Evolutionary conservation across 164 flowering plant species (phyloP), one percentile per base, ranked within the genome.

Genomic region (Vitis rupestris): DNA sequence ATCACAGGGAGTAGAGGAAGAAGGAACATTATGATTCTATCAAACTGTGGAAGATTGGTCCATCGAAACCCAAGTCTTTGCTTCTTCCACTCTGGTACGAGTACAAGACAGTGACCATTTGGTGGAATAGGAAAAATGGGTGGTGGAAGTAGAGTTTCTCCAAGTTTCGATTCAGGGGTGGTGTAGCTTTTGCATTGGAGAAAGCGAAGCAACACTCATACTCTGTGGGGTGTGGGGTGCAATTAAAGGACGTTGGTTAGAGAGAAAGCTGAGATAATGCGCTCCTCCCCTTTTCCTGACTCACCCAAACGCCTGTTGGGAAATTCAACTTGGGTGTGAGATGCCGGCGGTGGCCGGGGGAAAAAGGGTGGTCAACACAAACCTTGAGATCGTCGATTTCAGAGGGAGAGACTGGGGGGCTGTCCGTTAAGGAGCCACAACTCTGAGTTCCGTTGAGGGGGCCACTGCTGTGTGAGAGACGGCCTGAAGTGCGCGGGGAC

Each of bases 391-490:
- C 98, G 68, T 95, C 98, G 48, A 86, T 77, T 68, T 90, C 96
- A 11, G 91, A 88, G 19, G 98, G 98, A 29, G 99, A 95, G 19
- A 85, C 86, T 0, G 99, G 98, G 4, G 98, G 98, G 72, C 98
- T 95, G 70, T 90, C 99, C 1, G 97, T 87, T 12, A 90, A 72
- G 48, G 97, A 89, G 53, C 97, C 94, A 61, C 83, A 76, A 78
- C 85, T 78, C 52, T 79, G 83, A 2, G 86, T 79, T 27, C 87
- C 92, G 49, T 82, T 88, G 23, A 87, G 78, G 61, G 97, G 97
- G 12, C 99, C 97, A 55, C 99, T 95, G 80, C 99, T 91, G 79
- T 93, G 97, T 0, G 99, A 92, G 3, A 91, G 87, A 67, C 99
- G 77, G 11, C 97, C 99, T 15, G 98, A 95, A 1, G 96, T 88